A percentile compares a stretch with the other conserved stretches of the same genome.
phyloP scores from a whole-genome alignment of 495 filamentous ascomycete species.

The Platismatia glauca region DNA sequence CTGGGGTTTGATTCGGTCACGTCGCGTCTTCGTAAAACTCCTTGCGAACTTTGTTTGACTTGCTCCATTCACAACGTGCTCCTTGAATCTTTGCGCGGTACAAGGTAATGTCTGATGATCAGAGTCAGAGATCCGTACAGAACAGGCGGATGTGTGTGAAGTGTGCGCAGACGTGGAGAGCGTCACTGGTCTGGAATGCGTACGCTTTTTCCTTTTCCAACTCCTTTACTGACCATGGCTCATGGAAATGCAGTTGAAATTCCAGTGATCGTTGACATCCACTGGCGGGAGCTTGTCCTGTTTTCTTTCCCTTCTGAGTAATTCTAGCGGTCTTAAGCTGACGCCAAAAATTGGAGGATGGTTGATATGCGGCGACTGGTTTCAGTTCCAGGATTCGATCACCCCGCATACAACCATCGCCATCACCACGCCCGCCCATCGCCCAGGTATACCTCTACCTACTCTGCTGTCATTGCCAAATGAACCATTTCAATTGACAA shows the following conservation, averaged over 20 bases:
- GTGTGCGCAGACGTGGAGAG: background rate
- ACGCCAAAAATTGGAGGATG: background rate
- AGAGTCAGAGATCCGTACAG: background rate
- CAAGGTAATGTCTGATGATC: background rate
- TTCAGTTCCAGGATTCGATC: background rate
- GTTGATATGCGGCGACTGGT: background rate
- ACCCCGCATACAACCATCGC: too few relatives aligned
- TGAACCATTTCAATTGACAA: background rate
- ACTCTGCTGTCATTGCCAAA: background rate
- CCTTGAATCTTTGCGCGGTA: background rate
- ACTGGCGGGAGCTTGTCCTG: background rate
- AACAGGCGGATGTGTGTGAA: background rate
- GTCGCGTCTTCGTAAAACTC: background rate
- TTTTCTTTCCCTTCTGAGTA: background rate
- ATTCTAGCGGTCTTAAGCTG: background rate
- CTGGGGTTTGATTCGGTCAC: conserved; percentile 4
- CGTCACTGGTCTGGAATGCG: background rate
- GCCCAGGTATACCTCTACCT: background rate
- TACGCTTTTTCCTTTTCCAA: background rate
- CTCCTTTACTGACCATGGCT: background rate
- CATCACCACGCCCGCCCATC: background rate
- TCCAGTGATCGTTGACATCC: background rate
- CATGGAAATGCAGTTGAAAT: background rate
- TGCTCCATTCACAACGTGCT: background rate
- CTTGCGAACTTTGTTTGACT: background rate